Conservation (phyloP, 2,329 filamentous ascomycete genomes). For the Waltergamsia citrina region DNA sequence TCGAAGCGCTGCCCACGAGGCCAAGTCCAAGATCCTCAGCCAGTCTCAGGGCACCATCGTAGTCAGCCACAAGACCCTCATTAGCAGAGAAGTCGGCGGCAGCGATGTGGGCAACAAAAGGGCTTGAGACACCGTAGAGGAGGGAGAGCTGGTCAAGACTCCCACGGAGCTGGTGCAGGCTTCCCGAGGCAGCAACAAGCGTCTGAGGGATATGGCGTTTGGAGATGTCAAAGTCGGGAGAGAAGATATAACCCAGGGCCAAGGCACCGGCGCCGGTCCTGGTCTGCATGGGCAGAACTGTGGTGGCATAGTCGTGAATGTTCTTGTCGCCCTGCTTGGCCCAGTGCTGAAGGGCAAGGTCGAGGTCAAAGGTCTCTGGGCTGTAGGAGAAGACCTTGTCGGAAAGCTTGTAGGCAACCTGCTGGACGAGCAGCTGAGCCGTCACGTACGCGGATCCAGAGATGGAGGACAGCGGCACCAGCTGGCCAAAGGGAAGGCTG, state of each 20-base stretch:
- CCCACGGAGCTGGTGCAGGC: constrained; percentile 69
- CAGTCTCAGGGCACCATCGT: constrained; percentile 67
- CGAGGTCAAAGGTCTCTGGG: constrained; percentile 84
- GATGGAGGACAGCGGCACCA: constrained; percentile 49
- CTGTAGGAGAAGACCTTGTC: constrained; percentile 98
- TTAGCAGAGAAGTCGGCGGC: constrained; percentile 72
- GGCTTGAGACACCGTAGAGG: constrained; percentile 84
- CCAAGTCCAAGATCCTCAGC: constrained; percentile 87
- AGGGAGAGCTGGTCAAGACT: constrained; percentile 85
- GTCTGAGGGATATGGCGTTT: constrained; percentile 90
- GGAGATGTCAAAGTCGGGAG: constrained; percentile 85
- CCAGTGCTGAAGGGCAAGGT: constrained; percentile 76
- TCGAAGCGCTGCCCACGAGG: constrained; percentile 74
- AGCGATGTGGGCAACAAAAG: constrained; percentile 85
- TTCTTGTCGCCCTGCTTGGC: constrained; percentile 61
- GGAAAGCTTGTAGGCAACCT: constrained; percentile 88
- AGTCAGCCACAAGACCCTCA: constrained; percentile 75
- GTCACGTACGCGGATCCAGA: constrained; percentile 87
- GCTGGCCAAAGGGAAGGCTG: constrained; percentile 47
- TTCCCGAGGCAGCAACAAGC: constrained; percentile 77
- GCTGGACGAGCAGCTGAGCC: constrained; percentile 87
- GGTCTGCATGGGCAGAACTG: constrained; percentile 75
- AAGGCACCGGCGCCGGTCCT: constrained; percentile 82
- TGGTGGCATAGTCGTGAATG: constrained; percentile 70
- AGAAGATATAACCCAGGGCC: constrained; percentile 95